Base-by-base conservation (phyloP, 2,329 filamentous ascomycete species). In the Eutypa lata region DNA sequence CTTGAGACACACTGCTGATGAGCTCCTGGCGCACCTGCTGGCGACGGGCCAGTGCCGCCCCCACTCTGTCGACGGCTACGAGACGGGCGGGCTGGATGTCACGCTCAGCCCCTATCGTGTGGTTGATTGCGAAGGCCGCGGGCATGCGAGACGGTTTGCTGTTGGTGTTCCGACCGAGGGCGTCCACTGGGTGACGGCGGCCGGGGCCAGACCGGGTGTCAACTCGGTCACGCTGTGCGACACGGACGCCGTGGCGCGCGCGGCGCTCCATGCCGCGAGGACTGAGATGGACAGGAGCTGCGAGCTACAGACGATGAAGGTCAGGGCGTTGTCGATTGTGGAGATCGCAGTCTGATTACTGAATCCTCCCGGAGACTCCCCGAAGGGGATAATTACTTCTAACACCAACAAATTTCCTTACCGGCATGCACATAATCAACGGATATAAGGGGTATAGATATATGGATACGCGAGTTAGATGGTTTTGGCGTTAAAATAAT, bases 111-210 rank as follows among this genome's bases (percentile, higher is more conserved):
- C 50, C 5, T 57, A 50, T 44, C 45, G 26, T 8, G 22, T 55
- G 3, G 44, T 59, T 22, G 53, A 57, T 24, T n/a, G 37, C 10
- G 37, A 53, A n/a, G 57, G 55, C 4, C 49, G 44, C 11, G 51
- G 33, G 22, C 57, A 57, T n/a, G 19, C 51, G 5, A 33, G 53
- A 8, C 53, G 57, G 16, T 59, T 58, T 43, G 58, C 52, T 22
- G 11, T 58, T 16, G 58, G 58, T 3, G 55, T 59, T 1, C 58
- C 57, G 16, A 59, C 55, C 5, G 58, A 59, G 45, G 55, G 58
- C 18, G 56, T 58, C 8, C 56, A 58, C 37, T 57, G 56, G 56
- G 55, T 57, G 33, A 55, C 57, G 2, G 51, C 52, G n/a, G 54
- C 52, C 19, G 53, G 52, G 11, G 56, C 52, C 4, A 43, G 57